Evolutionary conservation across 495 filamentous ascomycete species (phyloP).

Genomic region (Parathielavia appendiculata): DNA sequence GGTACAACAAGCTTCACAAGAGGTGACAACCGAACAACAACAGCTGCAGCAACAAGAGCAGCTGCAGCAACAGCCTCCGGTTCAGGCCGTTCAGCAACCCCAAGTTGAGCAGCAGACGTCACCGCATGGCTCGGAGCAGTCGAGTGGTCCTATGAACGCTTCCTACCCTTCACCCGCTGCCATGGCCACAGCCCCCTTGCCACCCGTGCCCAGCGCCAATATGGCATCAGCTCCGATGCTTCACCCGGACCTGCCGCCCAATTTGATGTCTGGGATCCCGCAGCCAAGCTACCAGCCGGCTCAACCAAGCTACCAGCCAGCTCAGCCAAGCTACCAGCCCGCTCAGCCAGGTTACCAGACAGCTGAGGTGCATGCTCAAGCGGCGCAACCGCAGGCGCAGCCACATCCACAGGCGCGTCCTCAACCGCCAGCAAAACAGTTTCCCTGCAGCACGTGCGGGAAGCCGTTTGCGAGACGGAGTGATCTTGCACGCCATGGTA

Average conservation of each 20-base stretch:
- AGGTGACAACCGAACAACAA: conserved; percentile 24
- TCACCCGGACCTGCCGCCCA: conserved; percentile 48
- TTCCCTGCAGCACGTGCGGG: conserved; percentile 82
- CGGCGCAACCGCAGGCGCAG: not conserved
- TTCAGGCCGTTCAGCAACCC: conserved; percentile 18
- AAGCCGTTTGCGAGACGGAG: conserved; percentile 94
- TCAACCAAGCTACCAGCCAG: conserved; percentile 28
- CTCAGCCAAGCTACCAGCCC: conserved; percentile 18
- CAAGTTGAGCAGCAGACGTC: conserved; percentile 63
- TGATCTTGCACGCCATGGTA: conserved; percentile 93
- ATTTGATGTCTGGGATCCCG: conserved; percentile 34
- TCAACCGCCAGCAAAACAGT: conserved; percentile 55
- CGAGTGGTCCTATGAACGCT: conserved; percentile 29
- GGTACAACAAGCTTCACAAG: conserved; percentile 9
- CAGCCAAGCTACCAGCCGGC: conserved; percentile 30
- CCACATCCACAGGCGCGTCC: not conserved
- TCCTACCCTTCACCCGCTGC: conserved; percentile 35
- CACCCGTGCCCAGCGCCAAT: conserved; percentile 46
- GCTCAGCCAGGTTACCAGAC: conserved; percentile 25
- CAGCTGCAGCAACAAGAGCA: conserved; percentile 11
- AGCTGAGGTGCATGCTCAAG: conserved; percentile 25
- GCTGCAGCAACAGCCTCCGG: conserved; percentile 15
- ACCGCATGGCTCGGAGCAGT: conserved; percentile 61
- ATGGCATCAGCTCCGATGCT: conserved; percentile 44
- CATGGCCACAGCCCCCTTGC: conserved; percentile 30